Evolutionary conservation across 306 rosid species (phyloP).

Genomic region (Acacia confusa): DNA sequence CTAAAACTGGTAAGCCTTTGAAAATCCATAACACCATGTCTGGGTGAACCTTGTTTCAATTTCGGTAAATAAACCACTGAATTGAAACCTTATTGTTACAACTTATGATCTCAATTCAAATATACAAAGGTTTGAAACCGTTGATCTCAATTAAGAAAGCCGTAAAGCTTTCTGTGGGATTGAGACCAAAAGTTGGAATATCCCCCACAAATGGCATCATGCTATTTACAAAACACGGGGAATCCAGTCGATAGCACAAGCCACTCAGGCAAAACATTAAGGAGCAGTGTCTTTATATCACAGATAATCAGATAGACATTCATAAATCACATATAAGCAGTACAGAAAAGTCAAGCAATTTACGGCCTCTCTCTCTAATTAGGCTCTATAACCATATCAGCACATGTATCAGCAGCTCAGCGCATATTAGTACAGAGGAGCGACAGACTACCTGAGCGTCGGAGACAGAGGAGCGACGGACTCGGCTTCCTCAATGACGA

Average conservation of each 20-base stretch:
- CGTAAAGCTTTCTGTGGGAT: conserved; percentile 36
- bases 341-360: neutral
- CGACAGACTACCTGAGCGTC: too few relatives aligned
- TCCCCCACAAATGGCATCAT: conserved; percentile 49
- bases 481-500: too few relatives aligned
- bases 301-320: too few relatives aligned
- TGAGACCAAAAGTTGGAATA: conserved; percentile 37
- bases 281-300: conserved; percentile 61
- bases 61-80: neutral
- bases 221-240: conserved; percentile 62
- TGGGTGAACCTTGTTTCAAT: neutral
- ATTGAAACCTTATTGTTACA: neutral
- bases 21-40: neutral
- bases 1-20: neutral
- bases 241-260: conserved; percentile 54
- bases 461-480: too few relatives aligned
- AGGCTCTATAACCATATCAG: conserved; percentile 13
- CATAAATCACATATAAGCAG: conserved; percentile 2
- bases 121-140: neutral
- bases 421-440: too few relatives aligned
- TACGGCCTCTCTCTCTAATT: neutral
- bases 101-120: neutral
- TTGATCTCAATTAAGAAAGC: conserved; percentile 40
- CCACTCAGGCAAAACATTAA: conserved; percentile 38
- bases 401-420: too few relatives aligned